Evolutionary conservation across 1,284 basidiomycete species (phyloP), one percentile per base, ranked within the genome.

Genomic region (Xerocomus amazonicus): DNA sequence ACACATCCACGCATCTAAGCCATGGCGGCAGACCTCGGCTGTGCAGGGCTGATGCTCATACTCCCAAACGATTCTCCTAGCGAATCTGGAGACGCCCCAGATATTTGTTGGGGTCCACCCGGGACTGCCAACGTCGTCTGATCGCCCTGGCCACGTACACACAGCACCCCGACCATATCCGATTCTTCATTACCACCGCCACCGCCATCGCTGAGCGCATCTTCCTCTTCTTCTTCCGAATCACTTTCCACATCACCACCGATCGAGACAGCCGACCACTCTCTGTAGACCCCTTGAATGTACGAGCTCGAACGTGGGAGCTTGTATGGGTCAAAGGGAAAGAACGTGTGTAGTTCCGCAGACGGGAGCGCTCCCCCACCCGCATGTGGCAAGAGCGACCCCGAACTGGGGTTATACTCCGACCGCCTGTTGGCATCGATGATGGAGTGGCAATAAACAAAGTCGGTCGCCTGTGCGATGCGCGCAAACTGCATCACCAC

Each of bases 241-340:
- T 84, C 83, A 0, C 83, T 81, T 0, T 86, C 84, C 0, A 84
- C 84, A 0, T 83, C 84, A 0, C 78, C 81, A 16, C 81, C 83
- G 43, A 90, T 81, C n/a, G 84, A 83, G 4, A 90, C 88, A 27
- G 77, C 72, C 13, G 79, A 70, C 88, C 88, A 91, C 54, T 90
- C 88, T 34, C 89, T 73, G 58, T 90, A 91, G 14, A 89, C 76
- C 12, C 74, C 75, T 45, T 84, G 78, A 36, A 91, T 86, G 58
- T 83, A 90, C n/a, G 68, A 66, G 37, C 75, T 72, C 41, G 87
- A 89, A 47, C 78, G 77, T 1, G 91, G 89, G 2, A 99, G 81
- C 57, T 87, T 90, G 73, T 93, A 99, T 1, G 97, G 97, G 67
- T 99, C 97, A 66, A 99, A 99, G 0, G 97, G 97, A 75, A 99